These are phyloP conservation scores for Saturnispora besseyi DNA, from an alignment of 805 yeast species.

Conservation along the genomic window DNA sequence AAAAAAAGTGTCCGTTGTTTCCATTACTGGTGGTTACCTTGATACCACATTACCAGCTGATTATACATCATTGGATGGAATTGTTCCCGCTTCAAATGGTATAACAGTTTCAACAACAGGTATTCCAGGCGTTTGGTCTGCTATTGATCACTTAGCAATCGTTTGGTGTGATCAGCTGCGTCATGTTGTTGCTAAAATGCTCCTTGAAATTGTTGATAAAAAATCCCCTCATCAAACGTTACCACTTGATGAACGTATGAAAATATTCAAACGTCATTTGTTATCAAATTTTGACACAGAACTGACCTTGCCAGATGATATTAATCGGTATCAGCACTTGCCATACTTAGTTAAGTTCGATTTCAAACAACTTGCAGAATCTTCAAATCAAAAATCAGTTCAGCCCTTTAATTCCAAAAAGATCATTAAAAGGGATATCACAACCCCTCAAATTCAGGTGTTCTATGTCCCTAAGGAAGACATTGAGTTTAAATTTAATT, in stretches of 20 bases:
- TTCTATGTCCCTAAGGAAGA: conserved; percentile 28
- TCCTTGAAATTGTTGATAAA: conserved; percentile 53
- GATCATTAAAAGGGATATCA: conserved; percentile 13
- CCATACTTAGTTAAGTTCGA: conserved; percentile 25
- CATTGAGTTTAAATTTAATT: conserved; percentile 22
- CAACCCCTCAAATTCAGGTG: conserved; percentile 27
- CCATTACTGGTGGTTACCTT: conserved; percentile 80
- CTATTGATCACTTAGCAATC: conserved; percentile 88
- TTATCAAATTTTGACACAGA: conserved; percentile 48
- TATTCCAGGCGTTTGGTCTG: conserved; percentile 86
- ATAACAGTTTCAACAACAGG: conserved; percentile 79
- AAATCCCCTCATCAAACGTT: conserved; percentile 40
- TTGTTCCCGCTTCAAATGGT: conserved; percentile 69
- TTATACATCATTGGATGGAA: conserved; percentile 63
- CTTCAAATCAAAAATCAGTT: conserved; percentile 24
- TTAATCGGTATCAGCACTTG: conserved; percentile 10
- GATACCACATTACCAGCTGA: conserved; percentile 86
- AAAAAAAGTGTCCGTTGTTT: conserved; percentile 56
- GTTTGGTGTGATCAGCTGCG: conserved; percentile 95
- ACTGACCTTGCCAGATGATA: background rate
- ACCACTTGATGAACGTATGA: conserved; percentile 49
- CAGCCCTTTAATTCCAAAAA: conserved; percentile 17
- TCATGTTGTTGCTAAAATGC: conserved; percentile 44
- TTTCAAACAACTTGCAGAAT: conserved; percentile 25
- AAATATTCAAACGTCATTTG: conserved; percentile 36